These are phyloP conservation scores for Poronia punctata DNA, from an alignment of 495 filamentous ascomycete species.

Conservation along the genomic window DNA sequence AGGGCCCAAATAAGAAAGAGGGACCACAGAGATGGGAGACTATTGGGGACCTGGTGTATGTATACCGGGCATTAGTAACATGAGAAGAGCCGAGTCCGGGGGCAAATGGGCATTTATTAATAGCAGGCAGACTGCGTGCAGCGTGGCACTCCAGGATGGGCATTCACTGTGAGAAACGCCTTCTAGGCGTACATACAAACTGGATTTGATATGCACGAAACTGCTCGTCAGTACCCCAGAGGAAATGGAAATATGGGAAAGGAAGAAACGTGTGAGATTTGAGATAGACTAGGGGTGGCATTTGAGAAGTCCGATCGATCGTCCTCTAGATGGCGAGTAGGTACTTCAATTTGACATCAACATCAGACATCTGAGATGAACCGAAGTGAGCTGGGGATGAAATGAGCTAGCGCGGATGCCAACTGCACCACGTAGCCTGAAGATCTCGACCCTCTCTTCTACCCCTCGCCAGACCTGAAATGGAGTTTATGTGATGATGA, in stretches of 20 bases:
- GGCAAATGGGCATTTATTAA: constrained; percentile 7
- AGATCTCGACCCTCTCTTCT: constrained; percentile 1
- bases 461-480: constrained; percentile 3
- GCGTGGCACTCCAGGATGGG: constrained; percentile 1
- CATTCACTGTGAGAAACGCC: constrained; percentile 6
- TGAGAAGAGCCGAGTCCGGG: constrained; percentile 5
- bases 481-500: neutral
- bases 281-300: constrained; percentile 7
- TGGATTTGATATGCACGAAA: constrained; percentile 7
- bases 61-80: constrained; percentile 1
- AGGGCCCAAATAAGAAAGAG: too few relatives aligned
- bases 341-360: constrained; percentile 5
- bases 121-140: constrained; percentile 6
- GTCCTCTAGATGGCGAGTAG: neutral
- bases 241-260: neutral
- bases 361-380: neutral
- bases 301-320: constrained; percentile 7
- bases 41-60: too few relatives aligned
- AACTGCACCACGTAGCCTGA: neutral
- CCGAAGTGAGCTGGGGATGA: neutral
- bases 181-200: constrained; percentile 4
- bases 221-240: neutral
- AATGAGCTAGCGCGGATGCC: neutral
- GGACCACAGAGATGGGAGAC: too few relatives aligned
- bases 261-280: constrained; percentile 1